Base-by-base conservation (phyloP, 106 monocot genomes). In the Dendrobium chrysotoxum region DNA sequence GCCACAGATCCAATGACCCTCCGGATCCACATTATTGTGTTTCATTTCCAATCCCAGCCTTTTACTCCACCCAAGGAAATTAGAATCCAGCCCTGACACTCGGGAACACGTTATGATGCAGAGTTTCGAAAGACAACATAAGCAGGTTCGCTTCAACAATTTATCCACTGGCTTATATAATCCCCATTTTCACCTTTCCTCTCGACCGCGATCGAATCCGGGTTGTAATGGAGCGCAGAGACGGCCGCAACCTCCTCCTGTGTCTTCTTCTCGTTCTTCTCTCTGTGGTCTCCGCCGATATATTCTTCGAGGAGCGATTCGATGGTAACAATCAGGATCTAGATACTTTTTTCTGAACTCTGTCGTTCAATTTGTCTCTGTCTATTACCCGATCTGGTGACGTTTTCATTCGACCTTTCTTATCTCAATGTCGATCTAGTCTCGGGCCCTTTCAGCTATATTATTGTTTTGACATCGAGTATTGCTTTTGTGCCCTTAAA, bases 221-320 rank as follows among this genome's bases (percentile, higher is more conserved):
- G 47, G 26, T 50, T 25, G 65, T 44, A 42, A 65, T 79, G 64
- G 39, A 13, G 79, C 4, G 35, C 39, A 5, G 61, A n/a, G 79
- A 4, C 40, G 79, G 79, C 76, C 3, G 47, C 40, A 41, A 42
- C 7, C 4, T 77, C 1, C 7, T 78, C 16, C 78, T 58, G 31
- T 35, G 31, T 16, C 39, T 78, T 35, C 6, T 78, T 58, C 46
- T 65, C 15, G 53, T 44, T 72, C 53, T 81, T 31, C 4, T 65
- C n/a, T 82, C 81, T 12, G 55, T 75, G 17, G 61, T 64, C 81
- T 76, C 75, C 28, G 81, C 81, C 28, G 72, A 72, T 5, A 72
- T 82, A 0, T 58, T 82, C 81, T 82, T 82, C 40, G 81, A 82
- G 76, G 81, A 82, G 76, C 81, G 81, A 21, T 82, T 82, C 41